Conservation (phyloP, 176 grass and related monocot genomes). For the Poa annua region DNA sequence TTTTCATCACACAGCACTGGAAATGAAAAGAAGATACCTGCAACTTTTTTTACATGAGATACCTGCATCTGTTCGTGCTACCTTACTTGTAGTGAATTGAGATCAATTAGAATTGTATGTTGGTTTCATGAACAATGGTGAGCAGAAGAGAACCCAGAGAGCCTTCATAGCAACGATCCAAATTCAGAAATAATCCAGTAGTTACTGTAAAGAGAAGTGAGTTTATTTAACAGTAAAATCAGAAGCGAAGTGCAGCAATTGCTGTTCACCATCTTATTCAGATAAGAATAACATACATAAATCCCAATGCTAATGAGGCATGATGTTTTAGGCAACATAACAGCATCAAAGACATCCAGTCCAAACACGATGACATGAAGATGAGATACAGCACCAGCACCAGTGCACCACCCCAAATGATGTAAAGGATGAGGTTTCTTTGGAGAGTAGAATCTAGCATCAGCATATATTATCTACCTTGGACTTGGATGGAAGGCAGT, state of each 20-base stretch:
- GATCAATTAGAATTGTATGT: conserved; percentile 39
- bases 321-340: background rate
- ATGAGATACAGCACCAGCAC: background rate
- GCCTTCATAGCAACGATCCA: conserved; percentile 48
- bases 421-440: background rate
- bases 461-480: background rate
- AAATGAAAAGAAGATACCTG: conserved; percentile 30
- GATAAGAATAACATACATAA: background rate
- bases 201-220: conserved; percentile 50
- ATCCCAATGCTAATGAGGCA: background rate
- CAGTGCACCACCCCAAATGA: background rate
- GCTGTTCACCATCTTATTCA: background rate
- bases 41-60: background rate
- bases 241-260: background rate
- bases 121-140: conserved; percentile 38
- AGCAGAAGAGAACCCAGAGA: conserved; percentile 41
- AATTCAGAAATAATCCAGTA: conserved; percentile 36
- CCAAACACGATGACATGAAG: background rate
- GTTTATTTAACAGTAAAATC: conserved; percentile 7
- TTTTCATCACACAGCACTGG: background rate
- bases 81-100: conserved; percentile 58
- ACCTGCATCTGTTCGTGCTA: background rate
- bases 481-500: background rate
- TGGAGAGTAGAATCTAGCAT: background rate
- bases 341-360: background rate